Evolutionary conservation across 163 green algal species (phyloP).

Genomic region (Chloromonas sp.): DNA sequence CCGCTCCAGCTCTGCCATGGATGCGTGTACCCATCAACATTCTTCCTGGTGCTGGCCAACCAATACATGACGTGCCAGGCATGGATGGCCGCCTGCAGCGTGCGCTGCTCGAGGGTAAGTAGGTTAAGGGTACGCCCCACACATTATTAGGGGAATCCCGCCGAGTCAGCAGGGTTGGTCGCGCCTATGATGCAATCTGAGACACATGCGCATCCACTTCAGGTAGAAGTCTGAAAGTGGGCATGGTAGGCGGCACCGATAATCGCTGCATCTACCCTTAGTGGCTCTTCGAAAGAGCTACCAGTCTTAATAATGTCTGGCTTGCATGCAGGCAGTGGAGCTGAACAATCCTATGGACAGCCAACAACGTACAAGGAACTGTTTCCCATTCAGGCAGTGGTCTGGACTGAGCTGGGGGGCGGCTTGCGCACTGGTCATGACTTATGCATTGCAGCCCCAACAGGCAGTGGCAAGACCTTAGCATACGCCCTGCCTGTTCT

Average conservation of each 20-base stretch:
- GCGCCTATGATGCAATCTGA: too few relatives aligned
- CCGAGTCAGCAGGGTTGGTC: neutral
- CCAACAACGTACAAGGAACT: conserved; percentile 40
- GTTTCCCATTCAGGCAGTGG: conserved; percentile 75
- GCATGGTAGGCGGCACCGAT: too few relatives aligned
- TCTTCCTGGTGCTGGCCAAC: conserved; percentile 36
- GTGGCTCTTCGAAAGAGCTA: too few relatives aligned
- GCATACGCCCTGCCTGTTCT: conserved; percentile 83
- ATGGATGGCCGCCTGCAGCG: conserved; percentile 41
- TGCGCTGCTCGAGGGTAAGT: conserved; percentile 8
- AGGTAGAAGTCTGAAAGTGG: too few relatives aligned
- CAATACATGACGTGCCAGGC: conserved; percentile 46
- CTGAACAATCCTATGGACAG: too few relatives aligned
- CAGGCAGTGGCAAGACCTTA: conserved; percentile 90
- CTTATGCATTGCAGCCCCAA: conserved; percentile 79
- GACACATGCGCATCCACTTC: too few relatives aligned
- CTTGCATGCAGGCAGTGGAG: too few relatives aligned
- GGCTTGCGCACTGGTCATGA: conserved; percentile 65
- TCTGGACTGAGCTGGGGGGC: conserved; percentile 62
- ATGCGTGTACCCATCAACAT: conserved; percentile 73
- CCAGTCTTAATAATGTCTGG: too few relatives aligned
- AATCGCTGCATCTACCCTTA: too few relatives aligned
- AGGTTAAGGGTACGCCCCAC: too few relatives aligned
- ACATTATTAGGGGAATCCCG: too few relatives aligned
- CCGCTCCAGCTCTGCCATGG: conserved; percentile 55